Conservation (phyloP, 139 green algal genomes). For the Haematococcus sp. region DNA sequence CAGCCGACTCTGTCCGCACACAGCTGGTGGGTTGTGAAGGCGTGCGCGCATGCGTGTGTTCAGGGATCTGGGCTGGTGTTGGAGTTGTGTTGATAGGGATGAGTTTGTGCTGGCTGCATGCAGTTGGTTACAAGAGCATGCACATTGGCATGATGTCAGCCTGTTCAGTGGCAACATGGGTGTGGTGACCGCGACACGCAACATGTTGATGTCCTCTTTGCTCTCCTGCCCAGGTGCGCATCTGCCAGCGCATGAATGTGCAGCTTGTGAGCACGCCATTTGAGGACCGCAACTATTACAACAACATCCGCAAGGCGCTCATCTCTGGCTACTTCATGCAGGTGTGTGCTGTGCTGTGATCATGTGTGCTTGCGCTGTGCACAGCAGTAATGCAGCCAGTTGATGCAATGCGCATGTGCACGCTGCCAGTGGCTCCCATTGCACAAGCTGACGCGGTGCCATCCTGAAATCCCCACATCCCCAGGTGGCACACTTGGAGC, state of each 20-base stretch:
- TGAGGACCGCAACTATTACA: conserved; percentile 87
- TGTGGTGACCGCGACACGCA: too few relatives aligned
- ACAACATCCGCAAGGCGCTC: conserved; percentile 97
- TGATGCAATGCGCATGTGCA: too few relatives aligned
- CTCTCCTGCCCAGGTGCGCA: conserved; percentile 65
- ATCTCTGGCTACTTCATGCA: conserved; percentile 97
- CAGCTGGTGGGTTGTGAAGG: conserved; percentile 73
- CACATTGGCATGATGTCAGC: too few relatives aligned
- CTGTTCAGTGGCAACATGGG: too few relatives aligned
- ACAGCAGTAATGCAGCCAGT: too few relatives aligned
- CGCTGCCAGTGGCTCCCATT: too few relatives aligned
- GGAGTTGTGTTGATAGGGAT: too few relatives aligned
- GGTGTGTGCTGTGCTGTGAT: conserved; percentile 22
- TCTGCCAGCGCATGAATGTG: conserved; percentile 73
- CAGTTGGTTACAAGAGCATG: background rate
- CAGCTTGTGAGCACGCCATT: conserved; percentile 85
- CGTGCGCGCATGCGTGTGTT: too few relatives aligned
- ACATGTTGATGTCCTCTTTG: too few relatives aligned
- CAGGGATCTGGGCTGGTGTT: too few relatives aligned
- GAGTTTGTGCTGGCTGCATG: background rate
- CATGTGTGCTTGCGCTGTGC: background rate
- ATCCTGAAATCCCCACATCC: too few relatives aligned
- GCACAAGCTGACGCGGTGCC: too few relatives aligned
- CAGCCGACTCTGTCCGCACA: conserved; percentile 89
- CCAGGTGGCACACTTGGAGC: conserved; percentile 91